Base-by-base conservation (phyloP, 768 basidiomycete genomes). In the Russula olivacea region DNA sequence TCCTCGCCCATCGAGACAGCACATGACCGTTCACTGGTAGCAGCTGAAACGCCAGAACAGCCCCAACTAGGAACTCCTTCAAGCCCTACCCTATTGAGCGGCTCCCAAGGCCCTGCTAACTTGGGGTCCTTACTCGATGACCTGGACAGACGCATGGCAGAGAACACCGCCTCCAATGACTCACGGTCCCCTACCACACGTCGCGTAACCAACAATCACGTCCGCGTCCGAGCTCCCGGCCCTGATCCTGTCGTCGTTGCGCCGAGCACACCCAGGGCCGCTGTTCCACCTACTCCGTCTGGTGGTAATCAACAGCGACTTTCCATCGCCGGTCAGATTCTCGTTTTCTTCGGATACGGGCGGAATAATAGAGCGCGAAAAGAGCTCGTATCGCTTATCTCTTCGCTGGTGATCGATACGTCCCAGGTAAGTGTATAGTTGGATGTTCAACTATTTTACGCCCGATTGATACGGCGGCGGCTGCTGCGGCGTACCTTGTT, bases 271-370 rank as follows among this genome's bases (percentile, higher is more conserved):
- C 49, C 55, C 4, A 40, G 47, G 21, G 19, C 10, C 15, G 48
- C 34, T 32, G 48, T 36, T 2, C 51, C 28, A n/a, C 55, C 43
- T 30, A 40, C 54, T 14, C 61, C 63, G 19, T 11, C 38, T n/a
- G n/a, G 1, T 12, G 9, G 2, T 0, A 55, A 50, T 11, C 58
- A 45, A 60, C 53, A 15, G 34, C 34, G 48, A 6, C 54, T 58
- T 7, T 49, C 64, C 50, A 15, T 57, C 55, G 50, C 61, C 6
- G 70, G 68, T 12, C 68, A 65, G 28, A 14, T 75, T 6, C 71
- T 80, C 67, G 68, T 72, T 4, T 76, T 77, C 65, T 72, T 87
- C 47, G 86, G 86, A 3, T 69, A 83, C 57, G 86, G 87, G 8
- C 75, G 78, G 14, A 74, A 78, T 53, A 83, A 80, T 25, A 76